Evolutionary conservation across 352 stramenopile genomes (phyloP), one percentile per base, ranked within the genome.

Genomic region (Phytopythium oedochilum): DNA sequence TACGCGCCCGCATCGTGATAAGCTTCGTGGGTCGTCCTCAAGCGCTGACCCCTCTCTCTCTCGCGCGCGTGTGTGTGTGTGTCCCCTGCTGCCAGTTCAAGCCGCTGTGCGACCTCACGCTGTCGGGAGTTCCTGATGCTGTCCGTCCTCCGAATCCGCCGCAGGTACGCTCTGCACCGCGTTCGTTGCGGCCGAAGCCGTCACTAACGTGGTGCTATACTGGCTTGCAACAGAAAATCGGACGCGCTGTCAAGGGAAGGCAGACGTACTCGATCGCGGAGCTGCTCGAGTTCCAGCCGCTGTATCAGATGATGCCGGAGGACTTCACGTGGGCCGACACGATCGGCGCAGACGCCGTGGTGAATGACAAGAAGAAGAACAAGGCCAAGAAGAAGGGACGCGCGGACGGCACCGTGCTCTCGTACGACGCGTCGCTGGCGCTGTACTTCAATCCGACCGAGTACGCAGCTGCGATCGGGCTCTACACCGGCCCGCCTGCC

Each of bases 361-460:
- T 76, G 47, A 68, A 72, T 25, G 68, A 83, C 32, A 83, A 76
- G 35, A 88, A 83, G 50, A 56, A 55, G 3, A 60, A 60, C 7
- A 64, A 68, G 38, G 76, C 67, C 29, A 72, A 73, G 44, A 87
- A 55, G 32, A 88, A 81, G 56, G 66, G 35, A 29, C 69, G 65
- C 12, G 57, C 64, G 40, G 28, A 68, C 42, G 28, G 60, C 17
- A 50, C 61, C 64, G 23, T 53, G 49, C 57, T 86, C 59, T 75
- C 79, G 57, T 92, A 89, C 63, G 83, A 90, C 32, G 70, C 83
- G 44, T 86, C 77, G 8, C 72, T 89, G 44, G 68, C 86, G 53
- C 82, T 75, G 32, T 90, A 89, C 51, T 92, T 90, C 54, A 92
- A 89, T 44, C 80, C 80, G 42, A 88, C 66, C 38, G 80, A 91